A percentile compares a stretch with the other conserved stretches of the same genome.
Conservation (phyloP, 106 monocot genomes). For the Acanthochlamys bracteata region DNA sequence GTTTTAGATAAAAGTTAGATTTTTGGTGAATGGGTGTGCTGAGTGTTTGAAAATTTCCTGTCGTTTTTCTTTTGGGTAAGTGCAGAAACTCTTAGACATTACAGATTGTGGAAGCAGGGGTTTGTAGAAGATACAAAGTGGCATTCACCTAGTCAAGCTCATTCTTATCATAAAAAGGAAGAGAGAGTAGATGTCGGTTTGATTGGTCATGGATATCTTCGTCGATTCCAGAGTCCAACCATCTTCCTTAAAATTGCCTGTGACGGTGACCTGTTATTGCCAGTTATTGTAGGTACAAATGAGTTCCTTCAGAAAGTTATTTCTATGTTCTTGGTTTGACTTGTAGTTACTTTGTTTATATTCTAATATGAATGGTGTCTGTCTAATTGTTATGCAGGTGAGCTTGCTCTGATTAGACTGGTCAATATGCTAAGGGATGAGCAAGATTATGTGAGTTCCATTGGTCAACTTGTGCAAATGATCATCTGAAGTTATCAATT, state of each 20-base stretch:
- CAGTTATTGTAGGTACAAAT: conserved; percentile 47
- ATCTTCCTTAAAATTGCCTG: conserved; percentile 74
- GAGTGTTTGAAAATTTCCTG: conserved; percentile 1
- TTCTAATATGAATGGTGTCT: conserved; percentile 1
- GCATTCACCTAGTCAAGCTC: conserved; percentile 17
- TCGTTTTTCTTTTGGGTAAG: neutral
- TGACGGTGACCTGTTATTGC: conserved; percentile 54
- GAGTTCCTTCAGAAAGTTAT: too few relatives aligned
- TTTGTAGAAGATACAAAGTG: conserved; percentile 41
- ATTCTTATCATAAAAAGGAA: conserved; percentile 23
- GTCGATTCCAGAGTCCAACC: conserved; percentile 53
- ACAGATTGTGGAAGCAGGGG: conserved; percentile 51
- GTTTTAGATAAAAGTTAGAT: neutral
- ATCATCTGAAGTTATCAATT: too few relatives aligned
- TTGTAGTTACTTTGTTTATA: neutral
- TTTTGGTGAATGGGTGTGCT: neutral
- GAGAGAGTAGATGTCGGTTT: conserved; percentile 21
- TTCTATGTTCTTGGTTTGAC: too few relatives aligned
- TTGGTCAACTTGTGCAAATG: neutral
- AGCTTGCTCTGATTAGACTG: conserved; percentile 43
- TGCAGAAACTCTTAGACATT: conserved; percentile 62
- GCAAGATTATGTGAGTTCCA: conserved; percentile 24
- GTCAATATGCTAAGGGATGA: conserved; percentile 30
- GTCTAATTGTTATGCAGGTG: conserved; percentile 30
- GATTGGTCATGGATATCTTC: conserved; percentile 51